phyloP scores from a whole-genome alignment of 495 filamentous ascomycete species.

The Jackrogersella minutella region DNA sequence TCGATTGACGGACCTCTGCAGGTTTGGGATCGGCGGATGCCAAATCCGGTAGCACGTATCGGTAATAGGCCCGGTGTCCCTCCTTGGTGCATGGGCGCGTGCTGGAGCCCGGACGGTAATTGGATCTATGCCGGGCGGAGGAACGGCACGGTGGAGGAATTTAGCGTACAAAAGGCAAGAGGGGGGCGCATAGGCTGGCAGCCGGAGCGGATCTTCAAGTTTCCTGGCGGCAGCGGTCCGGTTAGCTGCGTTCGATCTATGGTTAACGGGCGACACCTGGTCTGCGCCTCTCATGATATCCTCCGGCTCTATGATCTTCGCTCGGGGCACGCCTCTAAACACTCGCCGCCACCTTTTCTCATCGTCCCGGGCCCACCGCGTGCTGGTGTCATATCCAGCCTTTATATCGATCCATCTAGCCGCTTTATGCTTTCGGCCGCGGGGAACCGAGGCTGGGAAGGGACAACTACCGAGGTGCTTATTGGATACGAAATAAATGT shows the following conservation, averaged over 20 bases:
- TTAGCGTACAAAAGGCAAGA: conserved; percentile 83
- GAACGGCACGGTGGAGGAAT: conserved; percentile 96
- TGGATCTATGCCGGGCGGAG: conserved; percentile 91
- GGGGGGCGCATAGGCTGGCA: conserved; percentile 53
- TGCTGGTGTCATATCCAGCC: conserved; percentile 83
- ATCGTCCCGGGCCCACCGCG: conserved; percentile 91
- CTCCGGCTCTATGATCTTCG: conserved; percentile 89
- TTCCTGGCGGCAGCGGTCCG: conserved; percentile 86
- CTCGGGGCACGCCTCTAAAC: conserved; percentile 68
- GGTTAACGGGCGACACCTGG: conserved; percentile 91
- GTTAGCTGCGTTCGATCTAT: conserved; percentile 88
- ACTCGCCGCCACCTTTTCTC: conserved; percentile 87
- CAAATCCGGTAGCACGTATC: conserved; percentile 80
- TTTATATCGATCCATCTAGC: conserved; percentile 88
- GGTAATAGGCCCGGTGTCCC: conserved; percentile 73
- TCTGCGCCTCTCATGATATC: conserved; percentile 96
- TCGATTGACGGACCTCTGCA: conserved; percentile 88
- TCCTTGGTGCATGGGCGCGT: conserved; percentile 98
- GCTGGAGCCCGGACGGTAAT: conserved; percentile 96
- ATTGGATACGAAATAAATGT: conserved; percentile 88
- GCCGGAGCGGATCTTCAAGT: conserved; percentile 84
- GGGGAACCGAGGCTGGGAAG: conserved; percentile 95
- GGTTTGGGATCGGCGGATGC: conserved; percentile 88
- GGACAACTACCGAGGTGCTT: conserved; percentile 86
- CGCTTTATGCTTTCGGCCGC: conserved; percentile 89